Conservation (phyloP, 108 stramenopile genomes). For the Cylindrotheca fusiformis region DNA sequence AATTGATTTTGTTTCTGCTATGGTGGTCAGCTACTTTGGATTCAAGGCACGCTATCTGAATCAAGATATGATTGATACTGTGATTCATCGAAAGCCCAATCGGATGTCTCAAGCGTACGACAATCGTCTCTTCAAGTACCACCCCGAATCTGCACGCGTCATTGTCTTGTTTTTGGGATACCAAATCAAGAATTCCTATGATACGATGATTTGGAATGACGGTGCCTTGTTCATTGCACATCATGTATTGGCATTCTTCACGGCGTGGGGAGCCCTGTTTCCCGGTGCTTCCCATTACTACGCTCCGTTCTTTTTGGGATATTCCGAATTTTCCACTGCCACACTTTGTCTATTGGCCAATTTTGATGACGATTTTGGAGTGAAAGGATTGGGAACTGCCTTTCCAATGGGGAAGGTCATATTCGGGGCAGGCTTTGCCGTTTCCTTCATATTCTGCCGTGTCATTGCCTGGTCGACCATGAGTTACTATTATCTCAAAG, state of each 20-base stretch:
- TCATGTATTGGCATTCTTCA: slow-evolving; percentile 65
- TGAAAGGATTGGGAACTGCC: slow-evolving; percentile 65
- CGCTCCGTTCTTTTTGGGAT: slow-evolving; percentile 76
- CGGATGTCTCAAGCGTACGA: slow-evolving; percentile 45
- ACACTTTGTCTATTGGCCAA: slow-evolving; percentile 78
- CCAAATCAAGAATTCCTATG: slow-evolving; percentile 83
- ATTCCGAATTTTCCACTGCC: slow-evolving; percentile 74
- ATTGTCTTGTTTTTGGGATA: slow-evolving; percentile 66
- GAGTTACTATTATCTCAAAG: slow-evolving; percentile 64
- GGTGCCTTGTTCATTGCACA: slow-evolving; percentile 78
- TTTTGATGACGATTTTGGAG: slow-evolving; percentile 79
- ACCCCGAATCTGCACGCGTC: slow-evolving; percentile 55
- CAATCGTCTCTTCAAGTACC: slow-evolving; percentile 55
- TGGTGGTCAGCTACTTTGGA: slow-evolving; percentile 52
- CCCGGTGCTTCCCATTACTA: slow-evolving; percentile 70
- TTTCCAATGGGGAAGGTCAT: slow-evolving; percentile 69
- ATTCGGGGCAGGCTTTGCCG: slow-evolving; percentile 64
- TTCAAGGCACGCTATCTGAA: slow-evolving; percentile 36
- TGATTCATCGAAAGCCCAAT: slow-evolving; percentile 10
- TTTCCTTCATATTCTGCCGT: slow-evolving; percentile 73
- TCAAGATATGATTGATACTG: slow-evolving; percentile 33
- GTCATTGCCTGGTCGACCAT: slow-evolving; percentile 70
- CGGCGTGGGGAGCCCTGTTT: slow-evolving; percentile 67
- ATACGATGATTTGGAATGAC: slow-evolving; percentile 80
- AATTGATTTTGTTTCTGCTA: slow-evolving; percentile 55